A percentile compares a stretch with the other conserved stretches of the same genome.
These are phyloP conservation scores for Verticillium isaacii DNA, from an alignment of 2,329 filamentous ascomycete genomes.

Conservation along the genomic window DNA sequence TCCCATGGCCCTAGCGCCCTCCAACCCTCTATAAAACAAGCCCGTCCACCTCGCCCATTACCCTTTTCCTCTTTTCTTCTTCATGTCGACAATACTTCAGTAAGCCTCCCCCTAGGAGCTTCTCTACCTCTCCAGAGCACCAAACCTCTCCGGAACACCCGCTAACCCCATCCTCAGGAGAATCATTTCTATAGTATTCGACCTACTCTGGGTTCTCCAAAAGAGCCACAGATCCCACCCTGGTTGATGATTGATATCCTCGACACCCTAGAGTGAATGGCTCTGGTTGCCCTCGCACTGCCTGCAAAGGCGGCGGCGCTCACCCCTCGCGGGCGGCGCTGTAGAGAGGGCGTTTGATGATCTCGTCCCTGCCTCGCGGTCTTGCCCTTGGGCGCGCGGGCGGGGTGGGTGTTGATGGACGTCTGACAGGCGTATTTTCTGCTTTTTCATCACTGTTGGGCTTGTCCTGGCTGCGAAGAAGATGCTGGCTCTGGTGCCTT, in stretches of 20 bases:
- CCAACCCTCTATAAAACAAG: constrained; percentile 33
- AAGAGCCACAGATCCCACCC: constrained; percentile 91
- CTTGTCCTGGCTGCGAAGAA: not conserved
- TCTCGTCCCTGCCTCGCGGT: constrained; percentile 72
- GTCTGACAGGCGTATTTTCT: constrained; percentile 71
- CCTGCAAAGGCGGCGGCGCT: constrained; percentile 57
- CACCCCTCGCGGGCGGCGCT: constrained; percentile 28
- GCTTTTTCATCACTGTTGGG: constrained; percentile 33
- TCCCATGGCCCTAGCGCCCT: not conserved
- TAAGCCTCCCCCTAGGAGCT: constrained; percentile 30
- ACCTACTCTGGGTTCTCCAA: constrained; percentile 88
- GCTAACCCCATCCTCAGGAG: constrained; percentile 39
- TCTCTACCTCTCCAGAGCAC: not conserved
- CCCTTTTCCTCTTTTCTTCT: constrained; percentile 38
- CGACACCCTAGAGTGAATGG: not conserved
- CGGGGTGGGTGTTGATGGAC: constrained; percentile 80
- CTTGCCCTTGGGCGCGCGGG: constrained; percentile 72
- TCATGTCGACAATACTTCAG: constrained; percentile 61
- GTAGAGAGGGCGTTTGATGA: constrained; percentile 91
- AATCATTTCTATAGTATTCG: constrained; percentile 99
- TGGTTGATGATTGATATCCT: constrained; percentile 71
- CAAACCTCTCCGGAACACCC: not conserved
- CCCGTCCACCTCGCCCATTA: constrained; percentile 21
- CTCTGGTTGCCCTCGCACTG: too few species aligned
- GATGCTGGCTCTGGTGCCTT: not conserved